These are phyloP conservation scores for Candida morakotiae DNA, from an alignment of 805 yeast species.

Conservation along the genomic window DNA sequence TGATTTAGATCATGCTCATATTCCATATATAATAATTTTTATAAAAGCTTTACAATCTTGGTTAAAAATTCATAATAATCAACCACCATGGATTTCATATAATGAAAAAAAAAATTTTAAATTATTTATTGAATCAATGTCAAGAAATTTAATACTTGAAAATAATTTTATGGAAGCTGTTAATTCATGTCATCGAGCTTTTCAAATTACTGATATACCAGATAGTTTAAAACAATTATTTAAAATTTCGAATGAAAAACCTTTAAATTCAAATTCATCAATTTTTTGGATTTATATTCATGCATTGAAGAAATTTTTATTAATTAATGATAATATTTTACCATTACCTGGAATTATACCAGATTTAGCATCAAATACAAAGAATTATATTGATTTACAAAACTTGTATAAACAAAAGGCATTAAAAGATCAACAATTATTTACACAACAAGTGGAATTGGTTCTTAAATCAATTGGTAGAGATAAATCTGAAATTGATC, in stretches of 20 bases:
- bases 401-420: constrained; percentile 56
- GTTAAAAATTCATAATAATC: constrained; percentile 22
- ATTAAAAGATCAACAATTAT: constrained; percentile 38
- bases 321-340: constrained; percentile 32
- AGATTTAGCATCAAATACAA: constrained; percentile 83
- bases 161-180: constrained; percentile 43
- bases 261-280: constrained; percentile 15
- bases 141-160: constrained; percentile 47
- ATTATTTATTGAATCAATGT: constrained; percentile 28
- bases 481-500: constrained; percentile 23
- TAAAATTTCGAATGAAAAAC: constrained; percentile 13
- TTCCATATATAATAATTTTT: constrained; percentile 66
- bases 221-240: constrained; percentile 20
- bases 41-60: constrained; percentile 50
- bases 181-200: constrained; percentile 31
- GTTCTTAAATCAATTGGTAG: constrained; percentile 24
- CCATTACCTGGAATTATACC: constrained; percentile 77
- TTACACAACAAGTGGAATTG: constrained; percentile 30
- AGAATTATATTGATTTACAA: constrained; percentile 55
- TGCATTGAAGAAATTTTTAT: constrained; percentile 52
- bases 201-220: constrained; percentile 34
- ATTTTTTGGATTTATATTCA: constrained; percentile 60
- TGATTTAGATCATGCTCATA: constrained; percentile 49
- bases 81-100: constrained; percentile 35
- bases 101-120: constrained; percentile 40